A percentile compares a stretch with the other conserved stretches of the same genome.
Conservation (phyloP, 169 alveolate species). For the Besnoitia besnoiti region DNA sequence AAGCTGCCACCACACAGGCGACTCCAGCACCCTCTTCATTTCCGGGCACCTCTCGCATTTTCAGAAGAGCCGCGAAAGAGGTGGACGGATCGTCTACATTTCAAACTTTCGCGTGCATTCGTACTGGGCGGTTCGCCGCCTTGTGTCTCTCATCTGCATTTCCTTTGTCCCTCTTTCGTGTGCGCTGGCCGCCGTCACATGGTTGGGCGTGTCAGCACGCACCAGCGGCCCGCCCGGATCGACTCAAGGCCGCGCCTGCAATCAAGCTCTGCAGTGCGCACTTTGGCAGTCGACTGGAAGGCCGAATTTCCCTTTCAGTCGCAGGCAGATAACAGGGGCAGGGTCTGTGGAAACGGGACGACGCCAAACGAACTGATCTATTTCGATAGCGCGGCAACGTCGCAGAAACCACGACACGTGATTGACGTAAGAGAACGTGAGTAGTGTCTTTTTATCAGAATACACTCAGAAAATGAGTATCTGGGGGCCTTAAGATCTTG, state of each 20-base stretch:
- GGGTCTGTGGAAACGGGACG: not conserved
- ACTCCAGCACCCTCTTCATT: not conserved
- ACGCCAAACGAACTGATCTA: not conserved
- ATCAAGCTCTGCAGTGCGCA: not conserved
- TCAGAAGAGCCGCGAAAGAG: not conserved
- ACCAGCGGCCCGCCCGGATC: not conserved
- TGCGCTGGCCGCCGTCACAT: not conserved
- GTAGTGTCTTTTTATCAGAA: no score
- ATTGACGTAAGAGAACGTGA: slow-evolving; percentile 14
- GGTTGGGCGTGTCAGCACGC: not conserved
- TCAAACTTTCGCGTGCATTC: not conserved
- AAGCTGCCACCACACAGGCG: not conserved
- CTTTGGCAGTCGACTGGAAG: not conserved
- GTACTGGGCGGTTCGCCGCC: not conserved
- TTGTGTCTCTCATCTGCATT: not conserved
- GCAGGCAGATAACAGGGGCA: not conserved
- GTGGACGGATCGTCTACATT: not conserved
- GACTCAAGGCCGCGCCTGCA: not conserved
- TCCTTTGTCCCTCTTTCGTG: not conserved
- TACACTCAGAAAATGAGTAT: no score
- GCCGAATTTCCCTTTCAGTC: not conserved
- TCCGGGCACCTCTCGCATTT: not conserved
- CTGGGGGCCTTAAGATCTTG: no score
- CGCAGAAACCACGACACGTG: slow-evolving; percentile 63
- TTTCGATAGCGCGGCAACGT: slow-evolving; percentile 63